Conservation (phyloP, 1,139 yeast genomes). For the Candida neerlandica region DNA sequence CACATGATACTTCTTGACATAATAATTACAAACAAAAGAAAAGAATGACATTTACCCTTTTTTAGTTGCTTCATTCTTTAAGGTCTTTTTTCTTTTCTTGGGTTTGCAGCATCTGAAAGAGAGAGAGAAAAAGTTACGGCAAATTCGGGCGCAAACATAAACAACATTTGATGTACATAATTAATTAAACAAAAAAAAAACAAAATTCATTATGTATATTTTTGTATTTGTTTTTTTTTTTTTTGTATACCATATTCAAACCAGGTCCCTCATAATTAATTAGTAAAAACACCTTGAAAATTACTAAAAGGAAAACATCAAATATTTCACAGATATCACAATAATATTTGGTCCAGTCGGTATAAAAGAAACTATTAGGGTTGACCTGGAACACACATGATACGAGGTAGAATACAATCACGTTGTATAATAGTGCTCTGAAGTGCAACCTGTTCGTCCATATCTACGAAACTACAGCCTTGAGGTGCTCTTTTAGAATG, state of each 20-base stretch:
- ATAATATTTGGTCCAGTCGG: too few species aligned
- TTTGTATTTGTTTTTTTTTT: too few species aligned
- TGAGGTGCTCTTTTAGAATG: not conserved
- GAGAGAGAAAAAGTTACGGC: not conserved
- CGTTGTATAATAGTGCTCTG: too few species aligned
- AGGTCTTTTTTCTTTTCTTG: not conserved
- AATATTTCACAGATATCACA: too few species aligned
- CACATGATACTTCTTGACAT: not conserved
- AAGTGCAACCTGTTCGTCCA: not conserved
- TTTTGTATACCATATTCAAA: not conserved
- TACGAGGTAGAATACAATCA: too few species aligned
- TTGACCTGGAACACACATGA: not conserved
- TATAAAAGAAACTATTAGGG: not conserved
- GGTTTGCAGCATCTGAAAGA: not conserved
- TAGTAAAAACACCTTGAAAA: not conserved
- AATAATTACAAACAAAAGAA: not conserved
- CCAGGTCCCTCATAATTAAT: not conserved
- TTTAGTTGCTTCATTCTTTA: not conserved
- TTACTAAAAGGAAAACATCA: not conserved
- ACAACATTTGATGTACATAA: not conserved
- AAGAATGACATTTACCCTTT: not conserved
- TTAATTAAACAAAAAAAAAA: too few species aligned
- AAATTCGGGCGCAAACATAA: slow-evolving; percentile 1
- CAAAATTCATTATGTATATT: too few species aligned
- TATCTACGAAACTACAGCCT: not conserved